phyloP scores from a whole-genome alignment of 352 stramenopile species.

The Aphanomyces euteiches region DNA sequence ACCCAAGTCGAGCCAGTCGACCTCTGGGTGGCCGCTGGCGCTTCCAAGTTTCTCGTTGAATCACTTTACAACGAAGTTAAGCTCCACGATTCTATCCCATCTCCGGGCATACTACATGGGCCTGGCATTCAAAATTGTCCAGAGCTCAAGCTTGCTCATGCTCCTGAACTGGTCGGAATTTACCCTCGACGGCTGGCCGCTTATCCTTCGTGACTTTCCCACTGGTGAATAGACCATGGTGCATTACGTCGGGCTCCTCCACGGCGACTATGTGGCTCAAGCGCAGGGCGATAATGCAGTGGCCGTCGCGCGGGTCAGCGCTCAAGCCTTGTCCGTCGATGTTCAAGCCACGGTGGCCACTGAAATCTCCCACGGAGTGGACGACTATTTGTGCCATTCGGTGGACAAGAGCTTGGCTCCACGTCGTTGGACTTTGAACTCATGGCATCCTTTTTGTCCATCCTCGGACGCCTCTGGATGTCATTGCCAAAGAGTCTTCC shows the following conservation, averaged over 20 bases:
- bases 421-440: too few species aligned
- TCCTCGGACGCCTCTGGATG: too few species aligned
- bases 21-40: background rate
- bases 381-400: constrained; percentile 23
- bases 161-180: constrained; percentile 23
- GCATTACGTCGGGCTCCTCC: background rate
- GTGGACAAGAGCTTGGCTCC: constrained; percentile 8
- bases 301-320: background rate
- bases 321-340: background rate
- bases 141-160: background rate
- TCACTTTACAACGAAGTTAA: background rate
- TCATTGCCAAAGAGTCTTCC: too few species aligned
- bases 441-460: too few species aligned
- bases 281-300: background rate
- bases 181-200: background rate
- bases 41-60: background rate
- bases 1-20: background rate
- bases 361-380: background rate
- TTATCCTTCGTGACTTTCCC: constrained; percentile 19
- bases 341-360: constrained; percentile 4
- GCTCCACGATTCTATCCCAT: constrained; percentile 9
- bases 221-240: constrained; percentile 27
- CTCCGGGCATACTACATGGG: constrained; percentile 15
- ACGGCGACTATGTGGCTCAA: constrained; percentile 20
- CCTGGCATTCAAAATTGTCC: background rate